These are phyloP conservation scores for Chlorella sp. DNA, from an alignment of 139 green algal genomes.

Conservation along the genomic window DNA sequence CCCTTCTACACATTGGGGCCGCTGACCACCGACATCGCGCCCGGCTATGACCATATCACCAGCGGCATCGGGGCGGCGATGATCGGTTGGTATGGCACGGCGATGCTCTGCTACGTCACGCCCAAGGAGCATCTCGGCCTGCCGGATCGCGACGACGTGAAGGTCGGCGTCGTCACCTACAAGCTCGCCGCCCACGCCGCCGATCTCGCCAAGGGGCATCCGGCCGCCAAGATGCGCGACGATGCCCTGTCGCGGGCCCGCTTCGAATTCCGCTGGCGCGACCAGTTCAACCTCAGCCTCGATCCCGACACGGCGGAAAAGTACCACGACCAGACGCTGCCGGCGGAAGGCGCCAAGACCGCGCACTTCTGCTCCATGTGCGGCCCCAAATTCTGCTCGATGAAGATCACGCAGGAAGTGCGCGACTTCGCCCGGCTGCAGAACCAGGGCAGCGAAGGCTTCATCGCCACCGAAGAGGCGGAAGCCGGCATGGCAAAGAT, in stretches of 20 bases:
- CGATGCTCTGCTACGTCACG: conserved; percentile 98
- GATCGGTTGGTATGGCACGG: conserved; percentile 86
- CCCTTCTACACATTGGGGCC: conserved; percentile 99
- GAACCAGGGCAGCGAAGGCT: too few relatives aligned
- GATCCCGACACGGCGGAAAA: conserved; percentile 87
- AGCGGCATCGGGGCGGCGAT: conserved; percentile 94
- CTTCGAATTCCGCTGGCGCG: conserved; percentile 96
- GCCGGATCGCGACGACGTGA: conserved; percentile 91
- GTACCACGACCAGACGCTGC: conserved; percentile 92
- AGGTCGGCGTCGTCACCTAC: conserved; percentile 94
- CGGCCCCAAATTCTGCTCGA: conserved; percentile 92
- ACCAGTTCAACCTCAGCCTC: conserved; percentile 94
- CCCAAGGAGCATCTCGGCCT: conserved; percentile 99
- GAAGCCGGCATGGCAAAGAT: too few relatives aligned
- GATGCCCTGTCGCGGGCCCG: conserved; percentile 89
- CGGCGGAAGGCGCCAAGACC: conserved; percentile 73
- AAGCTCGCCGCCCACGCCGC: conserved; percentile 97
- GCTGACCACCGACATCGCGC: conserved; percentile 95
- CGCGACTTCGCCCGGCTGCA: too few relatives aligned
- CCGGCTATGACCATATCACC: conserved; percentile 99
- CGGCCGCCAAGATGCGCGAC: conserved; percentile 85
- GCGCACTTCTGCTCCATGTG: conserved; percentile 90
- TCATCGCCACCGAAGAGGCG: too few relatives aligned
- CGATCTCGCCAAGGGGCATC: conserved; percentile 96
- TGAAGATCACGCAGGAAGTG: conserved; percentile 91